These are phyloP conservation scores for Boletales sp. DNA, from an alignment of 768 basidiomycete species.

Conservation along the genomic window DNA sequence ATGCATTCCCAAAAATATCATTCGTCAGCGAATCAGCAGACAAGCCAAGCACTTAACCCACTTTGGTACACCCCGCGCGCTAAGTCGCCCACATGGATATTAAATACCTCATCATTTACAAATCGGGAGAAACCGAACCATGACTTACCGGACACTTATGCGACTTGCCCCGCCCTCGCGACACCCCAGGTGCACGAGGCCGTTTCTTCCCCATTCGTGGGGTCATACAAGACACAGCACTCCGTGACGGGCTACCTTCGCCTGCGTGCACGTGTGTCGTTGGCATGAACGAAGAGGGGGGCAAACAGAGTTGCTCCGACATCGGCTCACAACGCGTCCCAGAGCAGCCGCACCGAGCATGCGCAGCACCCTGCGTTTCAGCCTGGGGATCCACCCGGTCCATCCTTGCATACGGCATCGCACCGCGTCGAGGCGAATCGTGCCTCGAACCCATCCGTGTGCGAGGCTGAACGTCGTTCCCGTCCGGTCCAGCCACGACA, in stretches of 20 bases:
- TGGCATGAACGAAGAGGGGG: slow-evolving; percentile 6
- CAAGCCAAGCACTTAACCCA: slow-evolving; percentile 16
- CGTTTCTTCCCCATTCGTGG: slow-evolving; percentile 7
- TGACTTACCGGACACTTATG: slow-evolving; percentile 48
- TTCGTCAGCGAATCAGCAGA: too few relatives aligned
- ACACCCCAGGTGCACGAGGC: slow-evolving; percentile 18
- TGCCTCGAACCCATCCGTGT: background rate
- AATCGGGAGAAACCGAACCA: background rate
- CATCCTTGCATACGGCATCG: background rate
- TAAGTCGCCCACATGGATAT: slow-evolving; percentile 10
- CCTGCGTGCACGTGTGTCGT: background rate
- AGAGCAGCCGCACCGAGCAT: background rate
- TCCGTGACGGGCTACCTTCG: background rate
- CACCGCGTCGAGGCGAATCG: slow-evolving; percentile 1
- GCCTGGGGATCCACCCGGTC: slow-evolving; percentile 2
- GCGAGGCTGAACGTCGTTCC: slow-evolving; percentile 32
- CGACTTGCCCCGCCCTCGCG: slow-evolving; percentile 37
- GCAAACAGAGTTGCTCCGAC: slow-evolving; percentile 4
- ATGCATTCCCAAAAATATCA: too few relatives aligned
- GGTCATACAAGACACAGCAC: background rate
- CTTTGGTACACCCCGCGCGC: slow-evolving; percentile 52
- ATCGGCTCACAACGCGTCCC: background rate
- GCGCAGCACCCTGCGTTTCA: background rate
- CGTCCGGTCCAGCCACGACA: slow-evolving; percentile 27
- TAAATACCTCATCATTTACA: background rate